Evolutionary conservation across 345 rosid genomes (phyloP).

Genomic region (Bruguiera gymnorhiza): DNA sequence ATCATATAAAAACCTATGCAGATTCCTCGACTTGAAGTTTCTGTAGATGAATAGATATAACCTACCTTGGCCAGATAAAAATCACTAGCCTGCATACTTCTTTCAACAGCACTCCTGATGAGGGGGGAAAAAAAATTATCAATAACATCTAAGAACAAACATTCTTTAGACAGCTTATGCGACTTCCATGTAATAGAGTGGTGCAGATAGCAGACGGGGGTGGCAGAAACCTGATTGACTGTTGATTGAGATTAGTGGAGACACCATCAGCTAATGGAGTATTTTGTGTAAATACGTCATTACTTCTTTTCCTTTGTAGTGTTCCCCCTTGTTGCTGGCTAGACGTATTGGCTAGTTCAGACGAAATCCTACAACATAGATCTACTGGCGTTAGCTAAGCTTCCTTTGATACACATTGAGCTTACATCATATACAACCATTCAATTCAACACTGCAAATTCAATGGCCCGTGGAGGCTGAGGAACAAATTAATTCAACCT

Average conservation of each 20-base stretch:
- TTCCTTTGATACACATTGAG: no score
- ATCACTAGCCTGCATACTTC: constrained; percentile 46
- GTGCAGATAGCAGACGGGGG: constrained; percentile 2
- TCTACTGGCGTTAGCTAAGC: no score
- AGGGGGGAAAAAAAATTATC: background rate
- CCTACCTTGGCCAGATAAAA: constrained; percentile 61
- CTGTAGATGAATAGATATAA: background rate
- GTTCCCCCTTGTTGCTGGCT: constrained; percentile 37
- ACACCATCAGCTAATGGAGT: constrained; percentile 26
- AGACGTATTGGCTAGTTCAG: constrained; percentile 41
- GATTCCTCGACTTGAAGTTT: constrained; percentile 6
- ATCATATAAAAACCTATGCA: constrained; percentile 10
- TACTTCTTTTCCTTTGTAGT: constrained; percentile 44
- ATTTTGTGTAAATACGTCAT: constrained; percentile 35
- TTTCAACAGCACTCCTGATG: constrained; percentile 45
- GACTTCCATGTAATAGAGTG: no score
- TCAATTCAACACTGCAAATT: no score
- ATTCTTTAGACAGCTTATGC: background rate
- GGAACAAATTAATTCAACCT: no score
- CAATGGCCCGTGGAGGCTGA: no score
- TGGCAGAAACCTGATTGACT: constrained; percentile 38
- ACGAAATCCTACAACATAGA: constrained; percentile 47
- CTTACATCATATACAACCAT: no score
- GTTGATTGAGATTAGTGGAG: constrained; percentile 35
- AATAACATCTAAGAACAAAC: background rate